Evolutionary conservation across 139 green algal genomes (phyloP), one percentile per base, ranked within the genome.

Genomic region (Desmodesmus armatus): DNA sequence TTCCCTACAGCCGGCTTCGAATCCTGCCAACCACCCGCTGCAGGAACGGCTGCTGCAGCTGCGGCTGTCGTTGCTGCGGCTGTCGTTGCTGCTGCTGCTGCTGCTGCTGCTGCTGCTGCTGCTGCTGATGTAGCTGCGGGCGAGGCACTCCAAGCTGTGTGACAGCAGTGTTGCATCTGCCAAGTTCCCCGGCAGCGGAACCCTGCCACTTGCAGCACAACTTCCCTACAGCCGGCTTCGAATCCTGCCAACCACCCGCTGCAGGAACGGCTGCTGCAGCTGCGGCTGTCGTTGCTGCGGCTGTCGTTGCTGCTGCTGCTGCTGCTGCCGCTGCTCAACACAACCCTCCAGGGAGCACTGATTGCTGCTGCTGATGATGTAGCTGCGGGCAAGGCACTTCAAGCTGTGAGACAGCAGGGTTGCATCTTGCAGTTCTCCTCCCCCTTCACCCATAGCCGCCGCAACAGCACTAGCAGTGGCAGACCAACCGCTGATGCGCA

Each of bases 11-110:
- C n/a, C 60, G 35, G 60, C 60, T 69, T 4, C 60, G 60, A n/a
- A 69, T n/a, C 60, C 60, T 69, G n/a, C 60, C 37, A 15, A 69
- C 60, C 27, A 69, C 60, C 60, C 60, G 35, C n/a, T 69, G 60
- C n/a, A 69, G n/a, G 37, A 69, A 69, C 21, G n/a, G 60, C 60
- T 69, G 60, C 60, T 69, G 7, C 21, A 39, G 60, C 60, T 69
- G 60, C n/a, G 35, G 60, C n/a, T n/a, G n/a, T n/a, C n/a, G n/a
- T n/a, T n/a, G n/a, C n/a, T n/a, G n/a, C n/a, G n/a, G n/a, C n/a
- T n/a, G n/a, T n/a, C n/a, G n/a, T n/a, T n/a, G n/a, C n/a, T n/a
- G n/a, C 27, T 69, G 60, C 60, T 69, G 60, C n/a, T 69, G 60
- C 3, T 39, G 60, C 60, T 69, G 58, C 58, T n/a, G 58, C 58